Conservation (phyloP, 345 rosid genomes). For the Moringa oleifera region DNA sequence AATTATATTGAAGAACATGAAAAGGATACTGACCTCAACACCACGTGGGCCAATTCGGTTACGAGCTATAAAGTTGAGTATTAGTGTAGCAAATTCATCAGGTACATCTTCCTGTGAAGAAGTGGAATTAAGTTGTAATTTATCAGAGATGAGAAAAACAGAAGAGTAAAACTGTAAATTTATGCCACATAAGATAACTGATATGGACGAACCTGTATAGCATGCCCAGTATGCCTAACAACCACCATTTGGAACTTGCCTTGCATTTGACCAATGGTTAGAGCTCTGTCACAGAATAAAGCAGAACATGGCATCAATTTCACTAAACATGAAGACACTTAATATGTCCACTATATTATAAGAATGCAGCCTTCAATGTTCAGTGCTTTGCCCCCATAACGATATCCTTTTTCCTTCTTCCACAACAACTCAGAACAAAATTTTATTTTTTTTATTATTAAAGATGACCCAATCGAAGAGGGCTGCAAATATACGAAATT, state of each 20-base stretch:
- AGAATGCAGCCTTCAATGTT: too few relatives aligned
- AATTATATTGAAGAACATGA: too few relatives aligned
- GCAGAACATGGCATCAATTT: background rate
- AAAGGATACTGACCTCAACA: constrained; percentile 51
- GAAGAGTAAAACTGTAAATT: background rate
- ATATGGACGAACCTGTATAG: constrained; percentile 79
- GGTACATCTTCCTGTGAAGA: constrained; percentile 80
- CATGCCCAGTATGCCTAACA: constrained; percentile 93
- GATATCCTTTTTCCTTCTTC: too few relatives aligned
- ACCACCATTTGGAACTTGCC: constrained; percentile 98
- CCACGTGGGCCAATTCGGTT: constrained; percentile 83
- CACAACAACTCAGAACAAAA: too few relatives aligned
- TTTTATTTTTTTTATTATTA: too few relatives aligned
- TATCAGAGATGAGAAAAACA: background rate
- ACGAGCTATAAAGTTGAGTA: constrained; percentile 66
- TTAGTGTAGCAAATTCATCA: constrained; percentile 69
- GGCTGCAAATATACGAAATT: too few relatives aligned
- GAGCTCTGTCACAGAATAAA: constrained; percentile 44
- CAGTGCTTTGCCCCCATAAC: too few relatives aligned
- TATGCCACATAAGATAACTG: background rate
- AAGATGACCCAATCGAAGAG: too few relatives aligned
- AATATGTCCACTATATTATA: too few relatives aligned
- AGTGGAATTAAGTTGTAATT: background rate
- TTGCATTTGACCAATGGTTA: constrained; percentile 98
- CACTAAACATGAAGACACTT: too few relatives aligned